These are phyloP conservation scores for Thymus quinquecostatus DNA, from an alignment of 257 asterid genomes.

Conservation along the genomic window DNA sequence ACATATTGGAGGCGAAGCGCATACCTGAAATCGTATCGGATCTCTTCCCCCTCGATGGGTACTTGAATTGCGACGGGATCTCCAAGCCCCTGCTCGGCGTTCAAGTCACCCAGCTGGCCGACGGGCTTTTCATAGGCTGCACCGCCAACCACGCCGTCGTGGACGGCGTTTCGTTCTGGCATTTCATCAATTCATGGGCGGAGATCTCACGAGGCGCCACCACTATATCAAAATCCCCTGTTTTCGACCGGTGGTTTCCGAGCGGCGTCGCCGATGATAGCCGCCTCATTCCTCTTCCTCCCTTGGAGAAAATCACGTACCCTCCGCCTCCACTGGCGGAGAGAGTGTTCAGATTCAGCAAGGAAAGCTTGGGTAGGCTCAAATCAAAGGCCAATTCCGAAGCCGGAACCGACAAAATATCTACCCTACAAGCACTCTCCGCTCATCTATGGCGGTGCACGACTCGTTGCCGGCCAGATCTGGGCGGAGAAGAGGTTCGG, in stretches of 20 bases:
- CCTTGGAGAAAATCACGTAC: conserved; percentile 7
- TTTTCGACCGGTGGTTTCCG: conserved; percentile 39
- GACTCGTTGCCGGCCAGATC: neutral
- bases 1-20: conserved; percentile 14
- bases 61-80: neutral
- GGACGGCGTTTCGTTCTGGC: conserved; percentile 52
- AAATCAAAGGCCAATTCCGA: conserved; percentile 46
- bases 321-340: conserved; percentile 15
- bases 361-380: conserved; percentile 29
- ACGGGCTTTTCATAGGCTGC: conserved; percentile 48
- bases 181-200: conserved; percentile 54
- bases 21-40: conserved; percentile 34
- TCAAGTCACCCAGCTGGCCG: conserved; percentile 45
- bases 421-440: conserved; percentile 48
- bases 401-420: conserved; percentile 28
- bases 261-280: neutral
- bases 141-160: conserved; percentile 41
- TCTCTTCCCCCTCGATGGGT: conserved; percentile 37
- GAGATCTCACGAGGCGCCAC: conserved; percentile 42
- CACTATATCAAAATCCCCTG: conserved; percentile 28
- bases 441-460: conserved; percentile 50
- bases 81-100: conserved; percentile 33
- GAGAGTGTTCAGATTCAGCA: conserved; percentile 43
- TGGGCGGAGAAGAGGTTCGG: neutral
- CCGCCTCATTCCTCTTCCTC: conserved; percentile 26